Percentiles rank a stretch among this genome's conserved stretches.
Evolutionary conservation across 2,329 filamentous ascomycete genomes (phyloP).

Genomic region (Calycina herbarum): DNA sequence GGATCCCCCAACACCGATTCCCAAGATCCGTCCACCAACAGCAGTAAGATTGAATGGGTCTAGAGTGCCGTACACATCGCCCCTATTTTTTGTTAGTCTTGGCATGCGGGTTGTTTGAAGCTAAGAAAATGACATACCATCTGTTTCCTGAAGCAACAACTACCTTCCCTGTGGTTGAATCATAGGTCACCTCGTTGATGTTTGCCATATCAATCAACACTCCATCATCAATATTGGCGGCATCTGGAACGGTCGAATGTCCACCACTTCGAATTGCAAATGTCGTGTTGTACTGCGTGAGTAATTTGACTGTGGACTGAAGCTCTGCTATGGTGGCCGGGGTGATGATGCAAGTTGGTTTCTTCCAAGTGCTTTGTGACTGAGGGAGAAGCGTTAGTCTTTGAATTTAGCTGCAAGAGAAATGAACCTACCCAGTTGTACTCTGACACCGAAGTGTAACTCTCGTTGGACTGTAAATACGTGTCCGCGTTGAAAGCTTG

Average conservation of each 20-base stretch:
- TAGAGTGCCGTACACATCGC: conserved; percentile 38
- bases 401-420: not conserved
- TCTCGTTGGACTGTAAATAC: not conserved
- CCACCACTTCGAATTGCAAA: conserved; percentile 9
- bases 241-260: not conserved
- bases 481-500: not conserved
- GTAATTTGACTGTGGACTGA: conserved; percentile 18
- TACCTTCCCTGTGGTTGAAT: not conserved
- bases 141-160: conserved; percentile 39
- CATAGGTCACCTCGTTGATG: conserved; percentile 6
- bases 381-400: not conserved
- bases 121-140: conserved; percentile 26
- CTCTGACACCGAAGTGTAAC: not conserved
- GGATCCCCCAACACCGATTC: conserved; percentile 44
- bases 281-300: not conserved
- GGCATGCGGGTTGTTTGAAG: conserved; percentile 17
- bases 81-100: conserved; percentile 45
- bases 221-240: not conserved
- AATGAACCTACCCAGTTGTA: not conserved
- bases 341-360: conserved; percentile 34
- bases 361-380: conserved; percentile 10
- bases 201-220: not conserved
- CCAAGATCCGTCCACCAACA: conserved; percentile 25
- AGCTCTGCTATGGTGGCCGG: conserved; percentile 37
- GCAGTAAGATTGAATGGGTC: conserved; percentile 22